A percentile compares a stretch with the other conserved stretches of the same genome.
phyloP scores from a whole-genome alignment of 176 grass and related monocot genomes.

The Triticum turgidum region DNA sequence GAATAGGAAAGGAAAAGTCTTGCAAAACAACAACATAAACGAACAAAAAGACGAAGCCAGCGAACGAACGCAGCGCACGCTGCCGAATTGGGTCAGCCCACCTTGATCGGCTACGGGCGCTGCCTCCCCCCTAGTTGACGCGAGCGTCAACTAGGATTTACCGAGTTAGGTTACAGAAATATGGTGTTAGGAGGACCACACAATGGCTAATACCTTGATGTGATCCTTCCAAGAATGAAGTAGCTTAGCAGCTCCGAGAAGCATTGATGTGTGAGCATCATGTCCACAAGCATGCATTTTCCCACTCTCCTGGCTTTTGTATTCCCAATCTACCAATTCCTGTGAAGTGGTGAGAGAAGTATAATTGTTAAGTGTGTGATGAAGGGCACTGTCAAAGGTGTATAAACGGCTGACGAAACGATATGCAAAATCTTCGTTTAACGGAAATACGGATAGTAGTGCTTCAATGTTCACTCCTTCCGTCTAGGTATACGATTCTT shows the following conservation, averaged over 20 bases:
- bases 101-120: no score
- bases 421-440: neutral
- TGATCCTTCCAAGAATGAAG: neutral
- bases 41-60: no score
- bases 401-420: neutral
- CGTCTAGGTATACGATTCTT: neutral
- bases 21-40: no score
- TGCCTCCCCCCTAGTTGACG: no score
- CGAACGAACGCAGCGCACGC: no score
- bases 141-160: no score
- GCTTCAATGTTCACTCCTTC: neutral
- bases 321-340: conserved; percentile 16
- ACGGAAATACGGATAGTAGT: neutral
- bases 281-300: conserved; percentile 19
- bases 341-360: neutral
- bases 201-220: conserved; percentile 5
- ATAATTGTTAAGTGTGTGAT: neutral
- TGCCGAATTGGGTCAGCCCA: no score
- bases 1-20: no score
- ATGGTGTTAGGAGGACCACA: neutral
- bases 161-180: no score
- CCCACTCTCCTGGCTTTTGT: conserved; percentile 14
- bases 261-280: conserved; percentile 20
- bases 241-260: conserved; percentile 21
- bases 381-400: neutral